Percentiles rank a stretch among this genome's conserved stretches.
These are phyloP conservation scores for Astrocystis sublimbata DNA, from an alignment of 495 filamentous ascomycete species.

Conservation along the genomic window DNA sequence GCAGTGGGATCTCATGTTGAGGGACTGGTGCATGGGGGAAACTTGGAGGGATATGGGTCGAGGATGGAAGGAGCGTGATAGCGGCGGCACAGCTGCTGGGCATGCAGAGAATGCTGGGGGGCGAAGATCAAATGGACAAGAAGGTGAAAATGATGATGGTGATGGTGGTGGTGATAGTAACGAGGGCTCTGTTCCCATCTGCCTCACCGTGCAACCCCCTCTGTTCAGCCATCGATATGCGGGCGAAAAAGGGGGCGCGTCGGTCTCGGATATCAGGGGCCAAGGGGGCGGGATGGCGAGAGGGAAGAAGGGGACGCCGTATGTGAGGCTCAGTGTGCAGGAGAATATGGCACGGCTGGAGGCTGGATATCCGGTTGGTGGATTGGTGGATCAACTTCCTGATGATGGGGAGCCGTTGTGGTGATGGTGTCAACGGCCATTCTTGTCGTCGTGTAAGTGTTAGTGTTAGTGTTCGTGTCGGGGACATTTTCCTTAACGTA, in stretches of 20 bases:
- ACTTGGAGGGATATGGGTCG: conserved; percentile 9
- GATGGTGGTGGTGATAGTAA: background rate
- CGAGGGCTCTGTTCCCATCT: conserved; percentile 25
- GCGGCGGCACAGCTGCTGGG: too few relatives aligned
- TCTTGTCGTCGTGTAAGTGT: too few relatives aligned
- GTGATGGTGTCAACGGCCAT: conserved; percentile 1
- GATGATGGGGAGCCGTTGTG: conserved; percentile 32
- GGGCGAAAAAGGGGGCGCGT: conserved; percentile 28
- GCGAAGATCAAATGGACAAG: background rate
- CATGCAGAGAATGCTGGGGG: background rate
- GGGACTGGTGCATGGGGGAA: conserved; percentile 47
- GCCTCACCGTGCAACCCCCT: conserved; percentile 50
- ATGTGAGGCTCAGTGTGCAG: conserved; percentile 46
- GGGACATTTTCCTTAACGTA: too few relatives aligned
- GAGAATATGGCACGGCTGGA: conserved; percentile 43
- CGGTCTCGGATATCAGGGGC: conserved; percentile 43
- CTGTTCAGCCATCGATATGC: conserved; percentile 49
- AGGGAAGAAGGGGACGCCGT: conserved; percentile 41
- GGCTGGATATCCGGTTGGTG: conserved; percentile 22
- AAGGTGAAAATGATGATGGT: background rate
- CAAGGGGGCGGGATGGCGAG: conserved; percentile 47
- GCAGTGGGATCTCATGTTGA: conserved; percentile 49
- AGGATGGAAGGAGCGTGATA: background rate
- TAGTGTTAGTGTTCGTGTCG: too few relatives aligned
- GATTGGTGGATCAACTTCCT: conserved; percentile 45